Evolutionary conservation across 176 grass and related monocot species (phyloP).

Genomic region (Triticum dicoccoides): DNA sequence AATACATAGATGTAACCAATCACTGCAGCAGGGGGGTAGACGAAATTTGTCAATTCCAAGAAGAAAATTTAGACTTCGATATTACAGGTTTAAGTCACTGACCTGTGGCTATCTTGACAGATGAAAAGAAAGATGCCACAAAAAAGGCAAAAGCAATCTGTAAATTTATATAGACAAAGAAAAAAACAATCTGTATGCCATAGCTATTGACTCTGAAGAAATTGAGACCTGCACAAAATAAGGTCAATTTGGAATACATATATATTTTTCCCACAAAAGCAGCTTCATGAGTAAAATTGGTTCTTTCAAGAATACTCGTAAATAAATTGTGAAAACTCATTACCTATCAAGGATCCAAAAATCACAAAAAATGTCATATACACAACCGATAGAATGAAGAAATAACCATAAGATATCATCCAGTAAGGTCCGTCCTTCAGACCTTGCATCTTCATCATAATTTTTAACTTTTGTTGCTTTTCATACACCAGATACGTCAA

Average conservation of each 20-base stretch:
- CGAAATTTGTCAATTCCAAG: constrained; percentile 6
- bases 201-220: constrained; percentile 59
- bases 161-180: constrained; percentile 59
- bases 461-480: constrained; percentile 64
- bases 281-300: constrained; percentile 1
- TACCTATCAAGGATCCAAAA: constrained; percentile 52
- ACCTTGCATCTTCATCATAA: constrained; percentile 76
- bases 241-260: constrained; percentile 6
- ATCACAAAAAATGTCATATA: constrained; percentile 61
- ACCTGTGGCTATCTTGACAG: constrained; percentile 61
- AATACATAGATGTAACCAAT: constrained; percentile 72
- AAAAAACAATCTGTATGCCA: constrained; percentile 55
- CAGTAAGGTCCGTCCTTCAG: constrained; percentile 60
- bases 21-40: constrained; percentile 19
- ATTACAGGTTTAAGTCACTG: constrained; percentile 26
- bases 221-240: constrained; percentile 50
- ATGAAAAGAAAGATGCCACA: constrained; percentile 49
- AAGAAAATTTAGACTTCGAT: neutral
- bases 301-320: neutral
- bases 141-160: constrained; percentile 68
- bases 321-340: neutral
- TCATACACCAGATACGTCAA: constrained; percentile 68
- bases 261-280: neutral
- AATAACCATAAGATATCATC: constrained; percentile 70
- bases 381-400: constrained; percentile 40